Percentiles rank a stretch among this genome's conserved stretches.
These are phyloP conservation scores for Puccinia horiana DNA, from an alignment of 1,284 basidiomycete genomes.

Conservation along the genomic window DNA sequence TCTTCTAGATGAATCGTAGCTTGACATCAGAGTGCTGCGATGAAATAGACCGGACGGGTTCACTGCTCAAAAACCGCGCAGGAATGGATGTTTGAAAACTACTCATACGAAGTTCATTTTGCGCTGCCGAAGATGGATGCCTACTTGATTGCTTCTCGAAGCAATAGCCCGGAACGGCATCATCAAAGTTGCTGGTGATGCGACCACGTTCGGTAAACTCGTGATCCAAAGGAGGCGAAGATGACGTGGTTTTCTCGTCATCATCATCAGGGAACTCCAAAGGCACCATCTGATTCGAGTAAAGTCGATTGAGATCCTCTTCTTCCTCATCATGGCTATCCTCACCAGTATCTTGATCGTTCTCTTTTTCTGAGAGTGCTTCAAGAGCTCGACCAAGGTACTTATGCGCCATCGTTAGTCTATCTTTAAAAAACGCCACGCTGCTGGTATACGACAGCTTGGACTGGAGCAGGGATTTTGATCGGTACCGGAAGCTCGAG, in stretches of 20 bases:
- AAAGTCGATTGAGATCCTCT: constrained; percentile 16
- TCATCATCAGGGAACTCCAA: constrained; percentile 15
- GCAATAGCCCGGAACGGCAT: background rate
- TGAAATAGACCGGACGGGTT: background rate
- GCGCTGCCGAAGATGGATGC: background rate
- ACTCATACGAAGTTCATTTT: background rate
- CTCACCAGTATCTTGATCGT: background rate
- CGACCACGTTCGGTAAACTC: background rate
- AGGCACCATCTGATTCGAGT: constrained; percentile 23
- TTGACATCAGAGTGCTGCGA: background rate
- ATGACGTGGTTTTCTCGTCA: background rate
- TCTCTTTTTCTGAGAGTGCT: constrained; percentile 7
- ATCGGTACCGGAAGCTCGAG: background rate
- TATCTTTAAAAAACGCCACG: constrained; percentile 2
- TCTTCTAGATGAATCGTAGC: background rate
- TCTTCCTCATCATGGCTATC: constrained; percentile 12
- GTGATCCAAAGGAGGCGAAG: background rate
- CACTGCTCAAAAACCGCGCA: background rate
- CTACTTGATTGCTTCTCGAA: background rate
- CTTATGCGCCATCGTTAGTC: background rate
- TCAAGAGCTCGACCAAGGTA: constrained; percentile 18
- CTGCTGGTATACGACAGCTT: background rate
- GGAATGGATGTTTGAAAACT: background rate
- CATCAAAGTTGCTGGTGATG: background rate
- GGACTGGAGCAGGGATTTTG: background rate